Evolutionary conservation across 805 yeast genomes (phyloP), one percentile per base, ranked within the genome.

Genomic region (Myxozyma vanderwaltii): DNA sequence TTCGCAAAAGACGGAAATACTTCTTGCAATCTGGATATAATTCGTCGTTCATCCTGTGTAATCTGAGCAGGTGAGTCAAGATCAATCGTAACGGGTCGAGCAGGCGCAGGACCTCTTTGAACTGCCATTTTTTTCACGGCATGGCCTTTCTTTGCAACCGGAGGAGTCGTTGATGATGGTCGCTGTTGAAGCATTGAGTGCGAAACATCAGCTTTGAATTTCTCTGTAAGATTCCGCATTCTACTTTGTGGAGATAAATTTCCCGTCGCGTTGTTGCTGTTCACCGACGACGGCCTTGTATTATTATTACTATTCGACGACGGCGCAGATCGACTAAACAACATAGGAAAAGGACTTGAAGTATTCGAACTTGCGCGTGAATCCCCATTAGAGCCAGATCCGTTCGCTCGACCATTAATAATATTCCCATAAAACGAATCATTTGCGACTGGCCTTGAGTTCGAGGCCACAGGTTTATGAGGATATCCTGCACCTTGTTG

Each of bases 31-130:
- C 66, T 58, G 4, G 44, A 49, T 15, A 61, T 50, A 17, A 50
- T 36, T 3, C 39, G 26, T 4, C 51, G 53, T 17, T 57, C 64
- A 6, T 58, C 59, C 4, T 43, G 26, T 6, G 51, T 40, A 7
- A 47, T 35, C n/a, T 43, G 55, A 19, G 46, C 63, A 3, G 61
- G 62, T 2, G 63, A 19, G 5, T 53, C 51, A 19, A 50, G n/a
- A 24, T 52, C 52, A 24, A 40, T 38, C 4, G 49, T 39, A 27
- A 63, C 64, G 13, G 66, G 67, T 26, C 58, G 43, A n/a, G 67
- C 67, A 3, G 67, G 67, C 7, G 67, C 54, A 12, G 67, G 67
- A 3, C 54, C 54, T 17, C 59, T 29, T 47, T 63, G 67, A 8
- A 63, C 61, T 3, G 52, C 52, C 4, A 51, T 8, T 21, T 59